These are phyloP conservation scores for Tarenaya hassleriana DNA, from an alignment of 345 rosid genomes.

Conservation along the genomic window DNA sequence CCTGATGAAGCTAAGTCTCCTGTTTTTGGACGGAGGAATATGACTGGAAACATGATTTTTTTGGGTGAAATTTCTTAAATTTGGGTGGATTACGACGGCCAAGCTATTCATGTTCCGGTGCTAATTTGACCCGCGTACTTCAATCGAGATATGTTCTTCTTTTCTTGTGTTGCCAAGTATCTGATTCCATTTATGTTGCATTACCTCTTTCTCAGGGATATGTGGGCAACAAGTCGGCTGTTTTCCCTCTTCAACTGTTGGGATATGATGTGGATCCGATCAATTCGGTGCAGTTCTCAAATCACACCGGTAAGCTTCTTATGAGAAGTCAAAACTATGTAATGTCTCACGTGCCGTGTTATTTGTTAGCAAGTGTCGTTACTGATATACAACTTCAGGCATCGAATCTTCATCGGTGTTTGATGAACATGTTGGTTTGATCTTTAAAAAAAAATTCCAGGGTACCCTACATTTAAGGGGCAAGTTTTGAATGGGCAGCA, in stretches of 20 bases:
- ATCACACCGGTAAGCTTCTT: conserved; percentile 84
- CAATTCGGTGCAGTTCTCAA: conserved; percentile 95
- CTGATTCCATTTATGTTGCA: not conserved
- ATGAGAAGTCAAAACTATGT: conserved; percentile 28
- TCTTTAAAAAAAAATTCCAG: conserved; percentile 34
- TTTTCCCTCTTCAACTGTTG: conserved; percentile 87
- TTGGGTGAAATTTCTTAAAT: not conserved
- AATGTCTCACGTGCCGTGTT: conserved; percentile 32
- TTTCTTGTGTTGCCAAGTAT: not conserved
- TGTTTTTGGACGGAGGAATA: no score
- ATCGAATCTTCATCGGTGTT: conserved; percentile 12
- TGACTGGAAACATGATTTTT: no score
- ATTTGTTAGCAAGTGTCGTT: conserved; percentile 22
- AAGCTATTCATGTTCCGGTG: no score
- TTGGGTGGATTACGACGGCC: not conserved
- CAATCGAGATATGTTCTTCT: not conserved
- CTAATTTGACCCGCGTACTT: no score
- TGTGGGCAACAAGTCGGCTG: conserved; percentile 97
- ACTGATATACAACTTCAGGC: conserved; percentile 29
- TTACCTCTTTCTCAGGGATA: conserved; percentile 53
- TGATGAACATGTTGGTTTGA: conserved; percentile 4
- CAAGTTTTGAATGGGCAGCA: conserved; percentile 91
- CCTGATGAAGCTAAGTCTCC: not conserved
- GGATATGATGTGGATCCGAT: conserved; percentile 97
- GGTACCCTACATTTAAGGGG: conserved; percentile 92